Evolutionary conservation across 768 basidiomycete genomes (phyloP), one percentile per base, ranked within the genome.

Genomic region (Boletus sp.): DNA sequence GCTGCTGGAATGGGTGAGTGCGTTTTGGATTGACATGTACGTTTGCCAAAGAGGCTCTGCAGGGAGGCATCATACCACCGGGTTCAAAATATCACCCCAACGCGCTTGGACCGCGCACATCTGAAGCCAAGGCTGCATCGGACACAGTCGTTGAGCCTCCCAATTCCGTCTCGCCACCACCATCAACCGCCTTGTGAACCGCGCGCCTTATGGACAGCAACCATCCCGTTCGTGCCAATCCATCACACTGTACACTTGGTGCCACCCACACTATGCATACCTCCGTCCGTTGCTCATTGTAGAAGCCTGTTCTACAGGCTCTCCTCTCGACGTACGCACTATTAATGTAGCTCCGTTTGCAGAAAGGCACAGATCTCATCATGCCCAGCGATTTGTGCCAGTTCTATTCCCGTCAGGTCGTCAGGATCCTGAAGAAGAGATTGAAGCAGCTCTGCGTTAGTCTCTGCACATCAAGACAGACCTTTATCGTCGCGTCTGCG

Each of bases 1-100:
- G 62, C 64, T 98, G 59, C 72, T 98, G 64, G 84, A 88, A 66
- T 75, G 85, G 78, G 96, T 93, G 63, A 64, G 57, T 46, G 10
- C 17, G 43, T 37, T 25, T 48, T 37, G n/a, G 23, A 29, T 39
- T 7, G 27, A 39, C n/a, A 29, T 32, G 27, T 54, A 17, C 55
- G 25, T 41, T 53, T 47, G 56, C 51, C 54, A 14, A 14, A 61
- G 38, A 38, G 11, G 21, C 37, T 29, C 51, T 25, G 13, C 51
- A 88, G 87, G 87, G 87, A 51, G 80, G 82, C 34, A 77, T 88
- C 47, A 74, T 87, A 45, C 74, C 78, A 42, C 77, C 83, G 21
- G 75, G 74, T 57, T 84, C 83, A 21, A 79, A 79, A 56, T 84
- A 82, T 60, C 79, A 81, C 59, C 68, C 79, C 3, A 76, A 73